Conservation (phyloP, 1,284 basidiomycete species). For the Cutaneotrichosporon cavernicola region DNA sequence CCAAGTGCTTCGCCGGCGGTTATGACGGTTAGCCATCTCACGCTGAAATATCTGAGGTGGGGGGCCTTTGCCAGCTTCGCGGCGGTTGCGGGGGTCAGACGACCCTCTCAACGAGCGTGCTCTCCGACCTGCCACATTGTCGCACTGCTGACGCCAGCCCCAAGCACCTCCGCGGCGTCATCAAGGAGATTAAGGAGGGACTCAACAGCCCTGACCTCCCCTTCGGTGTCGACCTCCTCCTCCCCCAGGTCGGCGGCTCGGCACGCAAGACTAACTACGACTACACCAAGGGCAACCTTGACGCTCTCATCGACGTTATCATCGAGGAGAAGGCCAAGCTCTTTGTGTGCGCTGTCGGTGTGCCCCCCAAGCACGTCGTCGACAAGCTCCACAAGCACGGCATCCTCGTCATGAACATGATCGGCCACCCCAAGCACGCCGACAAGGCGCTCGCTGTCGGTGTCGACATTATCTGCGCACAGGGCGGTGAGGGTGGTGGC, state of each 20-base stretch:
- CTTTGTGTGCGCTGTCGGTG: constrained; percentile 77
- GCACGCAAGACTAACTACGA: constrained; percentile 75
- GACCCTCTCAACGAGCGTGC: no score
- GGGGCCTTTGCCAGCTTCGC: no score
- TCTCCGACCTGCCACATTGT: not conserved
- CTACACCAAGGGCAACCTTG: constrained; percentile 66
- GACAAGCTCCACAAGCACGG: constrained; percentile 75
- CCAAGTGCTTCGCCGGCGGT: no score
- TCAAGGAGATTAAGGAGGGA: constrained; percentile 68
- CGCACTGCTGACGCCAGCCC: constrained; percentile 36
- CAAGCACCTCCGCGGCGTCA: constrained; percentile 58
- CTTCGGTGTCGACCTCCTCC: constrained; percentile 81
- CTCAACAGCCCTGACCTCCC: constrained; percentile 56
- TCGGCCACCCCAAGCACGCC: constrained; percentile 84
- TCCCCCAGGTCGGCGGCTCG: constrained; percentile 75
- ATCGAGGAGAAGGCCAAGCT: constrained; percentile 78
- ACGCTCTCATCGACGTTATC: constrained; percentile 76
- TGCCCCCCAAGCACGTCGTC: constrained; percentile 73
- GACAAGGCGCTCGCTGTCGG: constrained; percentile 73
- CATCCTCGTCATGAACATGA: constrained; percentile 72
- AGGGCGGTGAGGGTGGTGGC: constrained; percentile 82
- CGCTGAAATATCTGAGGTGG: no score
- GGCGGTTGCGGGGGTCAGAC: no score
- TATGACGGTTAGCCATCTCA: no score
- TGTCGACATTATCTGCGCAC: constrained; percentile 83